Percentiles rank a stretch among this genome's conserved stretches.
Conservation (phyloP, 768 basidiomycete genomes). For the Cyclocybe aegerita region DNA sequence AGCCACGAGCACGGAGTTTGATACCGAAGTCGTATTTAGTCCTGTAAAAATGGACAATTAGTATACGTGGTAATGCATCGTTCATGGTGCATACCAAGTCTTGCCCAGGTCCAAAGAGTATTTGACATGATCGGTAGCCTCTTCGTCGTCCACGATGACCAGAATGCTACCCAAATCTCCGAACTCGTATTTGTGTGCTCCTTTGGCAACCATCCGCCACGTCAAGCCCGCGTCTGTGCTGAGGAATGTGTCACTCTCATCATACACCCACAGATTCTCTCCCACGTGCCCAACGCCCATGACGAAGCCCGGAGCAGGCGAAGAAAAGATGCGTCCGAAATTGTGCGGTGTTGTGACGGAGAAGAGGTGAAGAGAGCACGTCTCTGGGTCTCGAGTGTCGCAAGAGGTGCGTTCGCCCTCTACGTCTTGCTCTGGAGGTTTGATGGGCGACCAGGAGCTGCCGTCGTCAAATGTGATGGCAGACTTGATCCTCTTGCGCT, state of each 20-base stretch:
- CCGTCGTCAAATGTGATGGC: constrained; percentile 91
- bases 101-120: constrained; percentile 85
- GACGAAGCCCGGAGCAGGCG: constrained; percentile 89
- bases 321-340: constrained; percentile 91
- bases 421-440: constrained; percentile 52
- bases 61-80: background rate
- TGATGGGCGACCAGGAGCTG: constrained; percentile 74
- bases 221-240: constrained; percentile 86
- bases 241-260: constrained; percentile 91
- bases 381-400: constrained; percentile 49
- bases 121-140: constrained; percentile 58
- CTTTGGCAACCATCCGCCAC: constrained; percentile 75
- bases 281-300: constrained; percentile 98
- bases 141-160: constrained; percentile 85
- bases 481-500: constrained; percentile 73
- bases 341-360: constrained; percentile 94
- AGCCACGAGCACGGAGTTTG: constrained; percentile 65
- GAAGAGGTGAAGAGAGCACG: constrained; percentile 87
- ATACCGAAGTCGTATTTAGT: constrained; percentile 66
- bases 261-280: constrained; percentile 61
- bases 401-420: constrained; percentile 67
- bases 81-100: constrained; percentile 61
- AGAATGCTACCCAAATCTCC: constrained; percentile 85
- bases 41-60: constrained; percentile 41
- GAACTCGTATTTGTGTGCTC: constrained; percentile 94